A percentile compares a stretch with the other conserved stretches of the same genome.
Conservation (phyloP, 331 rosid genomes). For the Cydonia oblonga region DNA sequence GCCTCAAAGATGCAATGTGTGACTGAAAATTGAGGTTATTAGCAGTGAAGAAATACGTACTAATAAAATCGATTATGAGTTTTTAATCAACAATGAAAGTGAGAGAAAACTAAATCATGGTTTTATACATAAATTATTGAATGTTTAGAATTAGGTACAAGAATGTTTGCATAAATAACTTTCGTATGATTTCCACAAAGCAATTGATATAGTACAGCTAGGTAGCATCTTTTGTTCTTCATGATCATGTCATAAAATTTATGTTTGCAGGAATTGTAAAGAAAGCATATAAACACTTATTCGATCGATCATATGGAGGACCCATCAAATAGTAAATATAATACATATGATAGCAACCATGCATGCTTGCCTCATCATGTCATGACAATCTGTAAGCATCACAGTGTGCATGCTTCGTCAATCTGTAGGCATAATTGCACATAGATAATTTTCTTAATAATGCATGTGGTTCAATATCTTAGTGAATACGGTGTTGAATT, state of each 20-base stretch:
- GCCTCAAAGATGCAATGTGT: background rate
- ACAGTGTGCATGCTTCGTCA: constrained; percentile 5
- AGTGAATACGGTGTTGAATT: no score
- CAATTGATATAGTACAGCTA: background rate
- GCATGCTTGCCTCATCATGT: background rate
- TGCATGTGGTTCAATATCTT: no score
- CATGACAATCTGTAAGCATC: constrained; percentile 25
- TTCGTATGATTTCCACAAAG: constrained; percentile 15
- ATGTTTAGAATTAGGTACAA: background rate
- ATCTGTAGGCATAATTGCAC: constrained; percentile 4
- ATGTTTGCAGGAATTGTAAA: background rate
- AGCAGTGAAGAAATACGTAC: background rate
- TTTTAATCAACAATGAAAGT: background rate
- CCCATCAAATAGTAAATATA: constrained; percentile 29
- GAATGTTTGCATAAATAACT: background rate
- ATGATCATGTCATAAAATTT: constrained; percentile 4
- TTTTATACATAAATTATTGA: background rate
- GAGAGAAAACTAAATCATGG: no score
- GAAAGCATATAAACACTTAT: constrained; percentile 7
- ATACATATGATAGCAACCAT: background rate
- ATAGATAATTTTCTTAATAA: no score
- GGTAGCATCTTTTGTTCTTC: background rate
- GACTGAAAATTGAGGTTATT: background rate
- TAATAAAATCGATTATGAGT: no score
- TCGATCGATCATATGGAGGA: constrained; percentile 26